Percentiles rank a stretch among this genome's conserved stretches.
Conservation (phyloP, 371 early-diverging fungal genomes). For the Mortierella sp. region DNA sequence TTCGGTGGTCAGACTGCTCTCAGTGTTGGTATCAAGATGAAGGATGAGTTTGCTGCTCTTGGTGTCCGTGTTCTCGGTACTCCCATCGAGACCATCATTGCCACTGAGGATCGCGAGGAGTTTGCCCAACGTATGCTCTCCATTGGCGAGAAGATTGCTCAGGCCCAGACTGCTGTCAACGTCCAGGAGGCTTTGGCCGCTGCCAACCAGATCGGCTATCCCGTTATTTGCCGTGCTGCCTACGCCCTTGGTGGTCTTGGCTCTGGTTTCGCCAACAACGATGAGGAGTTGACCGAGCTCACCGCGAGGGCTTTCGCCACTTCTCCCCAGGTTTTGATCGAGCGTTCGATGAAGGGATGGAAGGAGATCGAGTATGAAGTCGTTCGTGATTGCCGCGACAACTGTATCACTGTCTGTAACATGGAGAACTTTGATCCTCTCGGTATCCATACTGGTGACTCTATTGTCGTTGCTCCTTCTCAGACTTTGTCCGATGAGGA, state of each 20-base stretch:
- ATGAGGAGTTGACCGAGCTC: conserved; percentile 78
- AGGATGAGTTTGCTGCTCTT: conserved; percentile 84
- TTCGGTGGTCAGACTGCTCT: conserved; percentile 98
- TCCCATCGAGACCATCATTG: conserved; percentile 88
- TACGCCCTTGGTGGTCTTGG: conserved; percentile 96
- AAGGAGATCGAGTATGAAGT: conserved; percentile 98
- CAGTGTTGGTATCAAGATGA: conserved; percentile 90
- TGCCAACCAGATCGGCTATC: conserved; percentile 89
- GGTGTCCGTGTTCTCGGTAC: conserved; percentile 95
- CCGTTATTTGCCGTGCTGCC: conserved; percentile 94
- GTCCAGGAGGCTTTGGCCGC: conserved; percentile 87
- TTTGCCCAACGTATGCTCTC: conserved; percentile 88
- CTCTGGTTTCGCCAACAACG: conserved; percentile 92
- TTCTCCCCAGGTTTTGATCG: conserved; percentile 94
- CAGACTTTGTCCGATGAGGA: conserved; percentile 96
- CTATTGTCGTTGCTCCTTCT: conserved; percentile 96
- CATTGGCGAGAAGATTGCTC: conserved; percentile 89
- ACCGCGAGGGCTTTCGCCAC: conserved; percentile 87
- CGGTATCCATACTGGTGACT: conserved; percentile 97
- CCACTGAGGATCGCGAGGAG: conserved; percentile 94
- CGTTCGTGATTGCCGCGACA: conserved; percentile 90
- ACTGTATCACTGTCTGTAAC: conserved; percentile 97
- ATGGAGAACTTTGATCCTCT: conserved; percentile 99
- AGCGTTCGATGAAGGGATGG: conserved; percentile 97
- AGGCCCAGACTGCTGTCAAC: conserved; percentile 79